These are phyloP conservation scores for Rutstroemia sp. DNA, from an alignment of 2,329 filamentous ascomycete genomes.

Conservation along the genomic window DNA sequence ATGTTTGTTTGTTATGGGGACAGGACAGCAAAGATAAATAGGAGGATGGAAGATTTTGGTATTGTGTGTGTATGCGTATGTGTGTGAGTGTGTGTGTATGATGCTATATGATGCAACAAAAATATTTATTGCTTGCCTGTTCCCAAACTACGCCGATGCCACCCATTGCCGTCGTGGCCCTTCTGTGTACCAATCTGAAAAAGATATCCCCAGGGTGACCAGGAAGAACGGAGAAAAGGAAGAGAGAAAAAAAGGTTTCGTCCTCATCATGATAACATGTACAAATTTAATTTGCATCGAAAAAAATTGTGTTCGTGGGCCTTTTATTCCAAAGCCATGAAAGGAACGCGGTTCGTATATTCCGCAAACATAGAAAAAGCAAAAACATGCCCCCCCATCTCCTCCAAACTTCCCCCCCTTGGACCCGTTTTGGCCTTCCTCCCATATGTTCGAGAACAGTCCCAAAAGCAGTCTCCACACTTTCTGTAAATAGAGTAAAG, in stretches of 20 bases:
- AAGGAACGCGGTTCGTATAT: not conserved
- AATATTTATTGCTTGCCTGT: too few relatives aligned
- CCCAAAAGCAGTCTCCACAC: too few relatives aligned
- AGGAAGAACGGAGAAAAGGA: too few relatives aligned
- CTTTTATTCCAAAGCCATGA: not conserved
- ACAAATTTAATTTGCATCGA: conserved; percentile 2
- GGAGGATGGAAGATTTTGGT: too few relatives aligned
- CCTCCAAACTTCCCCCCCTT: not conserved
- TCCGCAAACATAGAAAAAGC: not conserved
- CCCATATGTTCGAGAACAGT: too few relatives aligned
- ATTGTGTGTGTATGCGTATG: too few relatives aligned
- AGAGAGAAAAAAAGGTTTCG: not conserved
- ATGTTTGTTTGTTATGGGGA: too few relatives aligned
- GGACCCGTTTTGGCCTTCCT: too few relatives aligned
- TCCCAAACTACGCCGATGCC: not conserved
- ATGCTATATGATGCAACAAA: too few relatives aligned
- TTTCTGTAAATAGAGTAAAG: too few relatives aligned
- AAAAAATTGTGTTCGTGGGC: not conserved
- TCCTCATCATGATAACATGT: conserved; percentile 1
- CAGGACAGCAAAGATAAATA: too few relatives aligned
- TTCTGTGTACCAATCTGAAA: conserved; percentile 4
- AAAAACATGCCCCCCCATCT: not conserved
- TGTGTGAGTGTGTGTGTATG: too few relatives aligned
- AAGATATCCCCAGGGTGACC: not conserved
- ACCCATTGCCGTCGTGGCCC: conserved; percentile 1